Conservation (phyloP, 1,284 basidiomycete species). For the Austroboletus rostrupii region DNA sequence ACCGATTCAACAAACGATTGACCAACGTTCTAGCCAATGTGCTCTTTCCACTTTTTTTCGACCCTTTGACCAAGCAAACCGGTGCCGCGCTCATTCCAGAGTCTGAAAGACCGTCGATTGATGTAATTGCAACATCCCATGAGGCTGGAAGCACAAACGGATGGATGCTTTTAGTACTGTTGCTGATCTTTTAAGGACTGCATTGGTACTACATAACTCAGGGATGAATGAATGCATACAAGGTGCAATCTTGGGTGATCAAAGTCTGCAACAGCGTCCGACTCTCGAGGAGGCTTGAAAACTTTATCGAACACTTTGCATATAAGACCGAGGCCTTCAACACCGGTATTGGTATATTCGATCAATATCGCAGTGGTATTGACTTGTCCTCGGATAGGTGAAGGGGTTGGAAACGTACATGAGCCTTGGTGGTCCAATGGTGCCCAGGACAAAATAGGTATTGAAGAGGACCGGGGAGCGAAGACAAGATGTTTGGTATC, state of each 20-base stretch:
- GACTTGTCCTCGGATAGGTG: conserved; percentile 12
- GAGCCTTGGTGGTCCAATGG: conserved; percentile 21
- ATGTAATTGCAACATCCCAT: conserved; percentile 52
- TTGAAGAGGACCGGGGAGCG: conserved; percentile 63
- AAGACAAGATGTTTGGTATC: conserved; percentile 45
- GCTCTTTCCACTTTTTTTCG: conserved; percentile 88
- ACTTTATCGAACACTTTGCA: conserved; percentile 58
- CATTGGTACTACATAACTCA: neutral
- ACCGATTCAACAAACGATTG: conserved; percentile 67
- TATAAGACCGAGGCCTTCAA: conserved; percentile 62
- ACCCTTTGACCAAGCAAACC: conserved; percentile 71
- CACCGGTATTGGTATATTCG: conserved; percentile 48
- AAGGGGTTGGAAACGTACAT: conserved; percentile 13
- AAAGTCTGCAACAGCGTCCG: conserved; percentile 28
- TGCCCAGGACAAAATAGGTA: conserved; percentile 48
- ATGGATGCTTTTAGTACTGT: conserved; percentile 41
- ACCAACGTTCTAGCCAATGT: conserved; percentile 74
- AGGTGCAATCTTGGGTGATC: conserved; percentile 52
- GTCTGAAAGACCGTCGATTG: conserved; percentile 6
- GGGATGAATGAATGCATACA: conserved; percentile 38
- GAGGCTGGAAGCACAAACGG: conserved; percentile 50
- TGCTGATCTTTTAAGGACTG: conserved; percentile 35
- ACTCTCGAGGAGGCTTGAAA: conserved; percentile 46
- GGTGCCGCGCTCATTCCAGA: conserved; percentile 18
- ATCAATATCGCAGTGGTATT: conserved; percentile 47